These are phyloP conservation scores for Mortierella sp. DNA, from an alignment of 371 early-diverging fungal species.

Conservation along the genomic window DNA sequence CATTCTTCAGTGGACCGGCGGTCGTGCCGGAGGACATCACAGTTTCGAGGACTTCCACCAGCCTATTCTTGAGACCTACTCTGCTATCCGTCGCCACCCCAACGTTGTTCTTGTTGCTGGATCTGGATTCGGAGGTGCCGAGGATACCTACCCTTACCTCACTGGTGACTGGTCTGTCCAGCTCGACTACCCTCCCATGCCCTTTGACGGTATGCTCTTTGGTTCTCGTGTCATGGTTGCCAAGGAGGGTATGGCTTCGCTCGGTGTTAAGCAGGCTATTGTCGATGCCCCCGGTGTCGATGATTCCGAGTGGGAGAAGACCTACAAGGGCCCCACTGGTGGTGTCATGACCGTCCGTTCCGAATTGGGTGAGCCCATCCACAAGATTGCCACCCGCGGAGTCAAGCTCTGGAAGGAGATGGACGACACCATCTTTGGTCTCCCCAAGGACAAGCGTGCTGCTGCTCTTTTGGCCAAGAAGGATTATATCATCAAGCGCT, in stretches of 20 bases:
- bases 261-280: constrained; percentile 91
- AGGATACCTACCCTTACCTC: constrained; percentile 93
- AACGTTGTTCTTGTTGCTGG: constrained; percentile 95
- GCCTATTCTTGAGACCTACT: constrained; percentile 95
- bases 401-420: constrained; percentile 96
- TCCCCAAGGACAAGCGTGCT: constrained; percentile 92
- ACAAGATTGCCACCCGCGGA: constrained; percentile 97
- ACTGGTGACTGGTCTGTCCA: constrained; percentile 93
- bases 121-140: constrained; percentile 93
- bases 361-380: constrained; percentile 97
- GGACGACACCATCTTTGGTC: constrained; percentile 91
- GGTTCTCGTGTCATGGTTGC: constrained; percentile 97
- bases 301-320: constrained; percentile 93
- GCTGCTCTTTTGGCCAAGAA: constrained; percentile 87
- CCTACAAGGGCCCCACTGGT: constrained; percentile 92
- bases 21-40: constrained; percentile 98
- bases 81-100: constrained; percentile 85
- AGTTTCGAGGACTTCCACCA: constrained; percentile 96
- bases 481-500: constrained; percentile 91
- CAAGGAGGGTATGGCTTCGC: constrained; percentile 89
- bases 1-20: constrained; percentile 97
- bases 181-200: constrained; percentile 94
- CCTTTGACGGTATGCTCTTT: constrained; percentile 95
- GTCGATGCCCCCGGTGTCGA: constrained; percentile 91
- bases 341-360: constrained; percentile 95